Percentiles rank a stretch among this genome's conserved stretches.
phyloP scores from a whole-genome alignment of 2,329 filamentous ascomycete genomes.

The Colletotrichum paranaense region DNA sequence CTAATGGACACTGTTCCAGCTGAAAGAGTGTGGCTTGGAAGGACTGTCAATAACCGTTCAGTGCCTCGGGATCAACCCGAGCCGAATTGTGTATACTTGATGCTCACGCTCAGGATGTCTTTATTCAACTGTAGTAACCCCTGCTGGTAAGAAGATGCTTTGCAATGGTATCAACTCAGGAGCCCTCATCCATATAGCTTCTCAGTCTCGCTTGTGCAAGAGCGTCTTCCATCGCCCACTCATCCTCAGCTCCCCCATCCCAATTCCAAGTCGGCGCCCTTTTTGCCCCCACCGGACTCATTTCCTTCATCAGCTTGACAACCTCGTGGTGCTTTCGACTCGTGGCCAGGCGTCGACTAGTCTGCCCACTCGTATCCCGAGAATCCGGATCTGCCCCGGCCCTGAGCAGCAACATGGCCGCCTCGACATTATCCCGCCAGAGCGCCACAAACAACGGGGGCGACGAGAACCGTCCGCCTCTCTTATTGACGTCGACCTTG shows the following conservation, averaged over 20 bases:
- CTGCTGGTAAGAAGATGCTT: not conserved
- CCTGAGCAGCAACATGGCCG: constrained; percentile 38
- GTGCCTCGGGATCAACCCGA: not conserved
- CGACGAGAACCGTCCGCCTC: constrained; percentile 38
- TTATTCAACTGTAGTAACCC: not conserved
- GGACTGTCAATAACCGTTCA: not conserved
- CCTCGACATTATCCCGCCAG: constrained; percentile 36
- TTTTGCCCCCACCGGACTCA: not conserved
- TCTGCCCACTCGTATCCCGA: not conserved
- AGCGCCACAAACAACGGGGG: constrained; percentile 39
- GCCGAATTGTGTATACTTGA: not conserved
- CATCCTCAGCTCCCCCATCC: not conserved
- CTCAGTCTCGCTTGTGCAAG: not conserved
- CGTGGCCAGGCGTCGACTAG: constrained; percentile 9
- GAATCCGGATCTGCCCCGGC: constrained; percentile 39
- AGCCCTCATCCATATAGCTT: not conserved
- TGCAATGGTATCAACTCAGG: not conserved
- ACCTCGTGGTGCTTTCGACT: not conserved
- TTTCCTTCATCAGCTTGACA: constrained; percentile 9
- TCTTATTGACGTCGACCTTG: constrained; percentile 36
- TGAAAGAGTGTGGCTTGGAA: not conserved
- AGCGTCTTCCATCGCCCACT: no score
- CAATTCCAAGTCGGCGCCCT: not conserved
- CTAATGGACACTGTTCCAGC: not conserved
- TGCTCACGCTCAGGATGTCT: not conserved